Evolutionary conservation across 73 alveolate species (phyloP), one percentile per base, ranked within the genome.

Genomic region (Uronychia binucleata): DNA sequence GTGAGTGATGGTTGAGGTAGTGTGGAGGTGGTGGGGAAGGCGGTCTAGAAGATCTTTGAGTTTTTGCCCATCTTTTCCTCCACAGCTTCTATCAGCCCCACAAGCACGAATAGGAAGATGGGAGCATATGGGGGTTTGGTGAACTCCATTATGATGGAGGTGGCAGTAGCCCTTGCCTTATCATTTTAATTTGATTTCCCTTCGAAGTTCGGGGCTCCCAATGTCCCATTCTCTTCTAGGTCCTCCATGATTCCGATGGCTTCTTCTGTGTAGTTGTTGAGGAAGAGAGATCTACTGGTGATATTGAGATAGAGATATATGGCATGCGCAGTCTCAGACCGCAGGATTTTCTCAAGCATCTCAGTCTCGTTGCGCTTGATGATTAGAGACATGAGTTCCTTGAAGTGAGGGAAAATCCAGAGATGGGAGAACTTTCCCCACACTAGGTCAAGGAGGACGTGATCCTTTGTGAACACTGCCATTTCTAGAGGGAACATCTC

Each of bases 91-190:
- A 58, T 80, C 8, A 82, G 29, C 34, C 82, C 89, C 28, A 82
- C 74, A 8, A 82, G 77, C 31, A 82, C 5, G 35, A 82, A 82
- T n/a, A 82, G 28, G 35, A 1, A 82, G 34, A 58, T 19, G 31
- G 89, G 76, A 33, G 76, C 28, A 31, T 33, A 82, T 25, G 89
- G 89, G 28, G 77, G 60, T n/a, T 82, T 8, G 1, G 77, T 30
- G 1, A 82, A 30, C 1, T 25, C n/a, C 28, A 58, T 26, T 59
- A 67, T 28, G n/a, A 82, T 14, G 11, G 31, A 5, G 26, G 13
- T 59, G 33, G 5, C 28, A 28, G 1, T 59, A n/a, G n/a, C n/a
- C n/a, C n/a, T n/a, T n/a, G n/a, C n/a, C n/a, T n/a, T n/a, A n/a
- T n/a, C n/a, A n/a, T n/a, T n/a, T n/a, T n/a, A n/a, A n/a, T n/a